These are phyloP conservation scores for Basipetospora chlamydospora DNA, from an alignment of 2,329 filamentous ascomycete genomes.

Conservation along the genomic window DNA sequence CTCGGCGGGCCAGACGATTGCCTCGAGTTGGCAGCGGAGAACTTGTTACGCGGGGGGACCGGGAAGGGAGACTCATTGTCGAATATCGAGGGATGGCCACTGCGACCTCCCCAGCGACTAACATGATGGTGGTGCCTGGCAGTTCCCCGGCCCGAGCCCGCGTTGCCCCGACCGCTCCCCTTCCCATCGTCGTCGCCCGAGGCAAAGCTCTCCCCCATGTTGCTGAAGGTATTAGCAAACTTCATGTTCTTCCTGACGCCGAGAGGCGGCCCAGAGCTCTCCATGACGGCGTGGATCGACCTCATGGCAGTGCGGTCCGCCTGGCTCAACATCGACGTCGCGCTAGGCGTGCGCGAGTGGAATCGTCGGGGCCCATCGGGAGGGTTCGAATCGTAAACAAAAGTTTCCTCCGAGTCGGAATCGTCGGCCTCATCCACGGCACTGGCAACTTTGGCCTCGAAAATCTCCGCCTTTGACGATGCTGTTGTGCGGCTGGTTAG, in stretches of 20 bases:
- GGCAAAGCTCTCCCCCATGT: constrained; percentile 32
- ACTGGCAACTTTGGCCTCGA: constrained; percentile 91
- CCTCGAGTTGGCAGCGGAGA: constrained; percentile 39
- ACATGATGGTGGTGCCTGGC: constrained; percentile 60
- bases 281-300: constrained; percentile 53
- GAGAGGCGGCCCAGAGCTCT: constrained; percentile 31
- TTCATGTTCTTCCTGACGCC: constrained; percentile 81
- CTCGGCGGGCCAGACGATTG: constrained; percentile 57
- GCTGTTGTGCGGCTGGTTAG: constrained; percentile 26
- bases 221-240: constrained; percentile 69
- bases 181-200: constrained; percentile 54
- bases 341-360: constrained; percentile 88
- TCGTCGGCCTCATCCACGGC: constrained; percentile 93
- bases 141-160: constrained; percentile 49
- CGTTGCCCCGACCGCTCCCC: constrained; percentile 44
- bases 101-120: constrained; percentile 58
- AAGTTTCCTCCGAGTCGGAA: constrained; percentile 95
- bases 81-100: constrained; percentile 56
- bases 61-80: constrained; percentile 68
- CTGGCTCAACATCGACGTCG: constrained; percentile 68
- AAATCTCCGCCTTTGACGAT: constrained; percentile 93
- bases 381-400: constrained; percentile 97
- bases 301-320: constrained; percentile 44
- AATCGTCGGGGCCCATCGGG: constrained; percentile 59
- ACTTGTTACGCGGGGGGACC: constrained; percentile 48